These are phyloP conservation scores for Wickerhamomyces rabaulensis DNA, from an alignment of 805 yeast genomes.

Conservation along the genomic window DNA sequence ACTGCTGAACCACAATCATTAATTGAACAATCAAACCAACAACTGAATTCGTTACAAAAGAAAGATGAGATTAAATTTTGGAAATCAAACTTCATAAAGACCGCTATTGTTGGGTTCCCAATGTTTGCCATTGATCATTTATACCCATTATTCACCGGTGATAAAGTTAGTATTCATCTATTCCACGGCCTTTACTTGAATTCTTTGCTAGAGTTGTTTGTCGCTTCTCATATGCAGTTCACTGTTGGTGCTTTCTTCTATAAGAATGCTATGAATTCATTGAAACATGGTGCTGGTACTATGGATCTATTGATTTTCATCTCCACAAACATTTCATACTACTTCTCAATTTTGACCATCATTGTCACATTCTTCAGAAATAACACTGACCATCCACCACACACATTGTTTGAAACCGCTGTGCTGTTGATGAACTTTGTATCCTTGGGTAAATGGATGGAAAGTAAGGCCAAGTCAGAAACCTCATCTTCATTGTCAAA, in stretches of 20 bases:
- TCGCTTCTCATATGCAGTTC: slow-evolving; percentile 56
- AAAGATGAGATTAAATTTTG: slow-evolving; percentile 70
- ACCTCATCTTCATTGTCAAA: slow-evolving; percentile 86
- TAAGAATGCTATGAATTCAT: slow-evolving; percentile 56
- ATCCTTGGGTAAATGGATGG: slow-evolving; percentile 85
- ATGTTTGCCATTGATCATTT: slow-evolving; percentile 47
- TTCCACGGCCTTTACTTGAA: slow-evolving; percentile 60
- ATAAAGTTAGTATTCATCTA: slow-evolving; percentile 25
- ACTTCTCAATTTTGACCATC: slow-evolving; percentile 66
- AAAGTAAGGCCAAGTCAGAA: slow-evolving; percentile 87
- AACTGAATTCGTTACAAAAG: slow-evolving; percentile 62
- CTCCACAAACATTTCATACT: slow-evolving; percentile 75
- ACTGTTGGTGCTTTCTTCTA: slow-evolving; percentile 64
- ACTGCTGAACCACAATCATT: slow-evolving; percentile 42
- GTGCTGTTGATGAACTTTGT: slow-evolving; percentile 82
- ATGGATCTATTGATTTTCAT: slow-evolving; percentile 90
- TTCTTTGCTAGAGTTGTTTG: slow-evolving; percentile 50
- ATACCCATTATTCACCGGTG: slow-evolving; percentile 33
- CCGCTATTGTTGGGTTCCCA: slow-evolving; percentile 59
- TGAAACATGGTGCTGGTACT: slow-evolving; percentile 67
- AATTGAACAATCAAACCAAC: slow-evolving; percentile 54
- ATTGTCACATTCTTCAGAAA: slow-evolving; percentile 39
- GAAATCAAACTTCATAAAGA: slow-evolving; percentile 48
- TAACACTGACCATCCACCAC: slow-evolving; percentile 45
- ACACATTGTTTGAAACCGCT: slow-evolving; percentile 77